Base-by-base conservation (phyloP, 1,139 yeast species). In the Taphrina deformans region DNA sequence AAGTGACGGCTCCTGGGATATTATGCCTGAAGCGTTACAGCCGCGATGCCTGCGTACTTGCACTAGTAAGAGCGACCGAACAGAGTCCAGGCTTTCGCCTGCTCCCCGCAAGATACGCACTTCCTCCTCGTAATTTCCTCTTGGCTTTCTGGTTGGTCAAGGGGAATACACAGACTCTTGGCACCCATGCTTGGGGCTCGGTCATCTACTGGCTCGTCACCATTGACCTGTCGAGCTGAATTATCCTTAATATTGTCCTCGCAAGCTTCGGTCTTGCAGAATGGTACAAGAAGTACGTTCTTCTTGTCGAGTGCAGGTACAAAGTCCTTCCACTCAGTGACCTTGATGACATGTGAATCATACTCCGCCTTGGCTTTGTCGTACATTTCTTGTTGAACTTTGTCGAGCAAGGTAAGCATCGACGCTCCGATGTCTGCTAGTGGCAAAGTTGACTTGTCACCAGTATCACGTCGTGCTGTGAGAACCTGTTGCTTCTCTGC, bases 171-270 rank as follows among this genome's bases (percentile, higher is more conserved):
- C 78, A 95, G 82, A 21, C 97, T 88, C 82, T 95, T 95, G 72
- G 99, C 99, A 75, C 99, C 99, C 99, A 95, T 95, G 67, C 96
- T 87, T 74, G 99, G 99, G 29, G 99, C 91, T 78, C 89, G 88
- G 73, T 93, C 99, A 75, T 95, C 99, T 62, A 82, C 89, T 75
- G 88, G 96, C 74, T 84, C 89, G 64, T 87, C 95, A 69, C 85
- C 90, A 68, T 89, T 92, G 72, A 88, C 86, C 76, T 84, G 87
- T 74, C 82, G 82, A 40, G 96, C 93, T 53, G 97, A 90, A 55
- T 89, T 82, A 65, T 92, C 97, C 82, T 93, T 95, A 78, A 95
- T 95, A 72, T 89, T 95, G 72, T 95, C 99, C 79, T 95, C 99
- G 83, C 99, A 93, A 70, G 85, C 96, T 72, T 83, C 83, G 67